phyloP scores from a whole-genome alignment of 192 early-diverging fungal genomes.

The Coemansia sp. region DNA sequence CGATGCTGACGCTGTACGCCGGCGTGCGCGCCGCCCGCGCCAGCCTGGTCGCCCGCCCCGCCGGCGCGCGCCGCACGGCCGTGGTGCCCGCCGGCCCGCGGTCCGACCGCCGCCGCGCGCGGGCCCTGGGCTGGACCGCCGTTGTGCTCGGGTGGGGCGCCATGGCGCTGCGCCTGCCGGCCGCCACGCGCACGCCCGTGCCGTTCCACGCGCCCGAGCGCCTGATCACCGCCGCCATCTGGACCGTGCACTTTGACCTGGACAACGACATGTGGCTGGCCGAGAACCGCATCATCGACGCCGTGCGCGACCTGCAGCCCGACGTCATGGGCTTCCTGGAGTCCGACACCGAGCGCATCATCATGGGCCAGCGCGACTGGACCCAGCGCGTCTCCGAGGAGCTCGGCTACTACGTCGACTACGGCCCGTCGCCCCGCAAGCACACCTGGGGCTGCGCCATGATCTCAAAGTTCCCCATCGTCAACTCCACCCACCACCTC shows the following conservation, averaged over 20 bases:
- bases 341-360: conserved; percentile 75
- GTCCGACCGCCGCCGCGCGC: conserved; percentile 17
- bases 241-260: conserved; percentile 84
- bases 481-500: conserved; percentile 68
- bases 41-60: conserved; percentile 17
- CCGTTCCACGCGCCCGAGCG: conserved; percentile 66
- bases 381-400: conserved; percentile 76
- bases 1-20: conserved; percentile 58
- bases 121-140: conserved; percentile 8
- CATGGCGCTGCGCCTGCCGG: conserved; percentile 55
- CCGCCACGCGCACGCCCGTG: conserved; percentile 50
- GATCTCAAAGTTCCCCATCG: conserved; percentile 84
- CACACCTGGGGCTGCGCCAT: conserved; percentile 85
- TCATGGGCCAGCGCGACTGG: conserved; percentile 83
- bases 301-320: conserved; percentile 70
- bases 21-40: conserved; percentile 56
- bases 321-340: conserved; percentile 82
- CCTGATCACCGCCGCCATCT: conserved; percentile 72
- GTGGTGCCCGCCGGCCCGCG: not conserved
- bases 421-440: conserved; percentile 80
- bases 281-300: conserved; percentile 67
- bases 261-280: conserved; percentile 86
- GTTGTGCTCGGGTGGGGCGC: conserved; percentile 31
- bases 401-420: conserved; percentile 75
- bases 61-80: not conserved